Percentiles rank a stretch among this genome's conserved stretches.
Evolutionary conservation across 305 asterid genomes (phyloP).

Genomic region (Petunia hybrid): DNA sequence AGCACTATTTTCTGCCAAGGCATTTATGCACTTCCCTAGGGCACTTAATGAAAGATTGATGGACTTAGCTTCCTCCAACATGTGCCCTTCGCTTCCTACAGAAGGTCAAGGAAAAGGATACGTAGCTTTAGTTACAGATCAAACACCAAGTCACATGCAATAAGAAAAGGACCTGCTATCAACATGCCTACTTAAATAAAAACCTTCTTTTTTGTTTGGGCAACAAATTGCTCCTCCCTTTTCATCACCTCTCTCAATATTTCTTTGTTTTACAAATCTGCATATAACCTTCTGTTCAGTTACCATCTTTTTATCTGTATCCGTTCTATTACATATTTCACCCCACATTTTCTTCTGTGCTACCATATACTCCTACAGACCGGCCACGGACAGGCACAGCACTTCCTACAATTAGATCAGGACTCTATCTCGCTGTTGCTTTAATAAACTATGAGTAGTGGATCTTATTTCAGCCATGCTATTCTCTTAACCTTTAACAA

Average conservation of each 20-base stretch:
- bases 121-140: conserved; percentile 29
- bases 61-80: conserved; percentile 97
- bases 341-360: conserved; percentile 17
- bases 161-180: conserved; percentile 20
- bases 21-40: conserved; percentile 98
- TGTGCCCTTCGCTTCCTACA: conserved; percentile 99
- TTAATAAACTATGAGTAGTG: conserved; percentile 15
- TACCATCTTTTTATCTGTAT: not conserved
- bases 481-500: conserved; percentile 20
- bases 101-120: conserved; percentile 38
- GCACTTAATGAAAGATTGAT: conserved; percentile 98
- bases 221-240: not conserved
- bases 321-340: not conserved
- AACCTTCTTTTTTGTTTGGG: not conserved
- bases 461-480: not conserved
- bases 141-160: not conserved
- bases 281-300: conserved; percentile 5
- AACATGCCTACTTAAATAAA: not conserved
- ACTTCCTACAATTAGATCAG: not conserved
- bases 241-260: conserved; percentile 1
- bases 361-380: conserved; percentile 26
- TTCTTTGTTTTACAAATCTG: not conserved
- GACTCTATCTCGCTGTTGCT: not conserved
- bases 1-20: conserved; percentile 97
- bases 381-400: not conserved